phyloP scores from a whole-genome alignment of 2,329 filamentous ascomycete genomes.

The Geosmithia putterillii region DNA sequence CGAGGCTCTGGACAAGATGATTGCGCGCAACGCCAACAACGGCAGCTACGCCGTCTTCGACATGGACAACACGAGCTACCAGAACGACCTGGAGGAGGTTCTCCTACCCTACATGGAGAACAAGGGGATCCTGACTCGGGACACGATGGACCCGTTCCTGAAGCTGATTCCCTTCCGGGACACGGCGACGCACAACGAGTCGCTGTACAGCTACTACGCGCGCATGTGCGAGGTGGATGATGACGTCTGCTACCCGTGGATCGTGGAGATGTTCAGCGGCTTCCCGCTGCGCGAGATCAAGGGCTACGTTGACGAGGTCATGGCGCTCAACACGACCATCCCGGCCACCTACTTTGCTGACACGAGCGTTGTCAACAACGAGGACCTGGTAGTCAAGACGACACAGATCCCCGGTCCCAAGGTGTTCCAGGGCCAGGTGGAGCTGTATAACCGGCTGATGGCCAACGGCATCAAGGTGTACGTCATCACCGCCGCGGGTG shows the following conservation, averaged over 20 bases:
- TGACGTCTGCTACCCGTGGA: constrained; percentile 28
- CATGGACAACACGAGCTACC: constrained; percentile 32
- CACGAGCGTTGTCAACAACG: constrained; percentile 13
- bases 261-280: constrained; percentile 26
- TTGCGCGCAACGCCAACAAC: constrained; percentile 21
- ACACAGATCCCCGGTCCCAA: constrained; percentile 19
- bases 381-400: not conserved
- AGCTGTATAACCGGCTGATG: constrained; percentile 30
- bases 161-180: constrained; percentile 29
- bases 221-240: constrained; percentile 29
- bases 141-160: constrained; percentile 24
- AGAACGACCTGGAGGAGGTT: constrained; percentile 28
- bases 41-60: constrained; percentile 26
- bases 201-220: constrained; percentile 30
- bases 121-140: constrained; percentile 25
- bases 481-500: constrained; percentile 25
- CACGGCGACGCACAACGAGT: constrained; percentile 21
- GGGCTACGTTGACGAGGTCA: constrained; percentile 32
- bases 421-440: constrained; percentile 24
- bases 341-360: constrained; percentile 21
- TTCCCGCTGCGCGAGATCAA: constrained; percentile 30
- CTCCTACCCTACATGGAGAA: constrained; percentile 29
- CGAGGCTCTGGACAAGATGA: constrained; percentile 21
- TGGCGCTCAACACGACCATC: constrained; percentile 25
- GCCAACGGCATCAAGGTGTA: constrained; percentile 29